Evolutionary conservation across 164 flowering plant genomes (phyloP).

Genomic region (Brasenia schreberi): DNA sequence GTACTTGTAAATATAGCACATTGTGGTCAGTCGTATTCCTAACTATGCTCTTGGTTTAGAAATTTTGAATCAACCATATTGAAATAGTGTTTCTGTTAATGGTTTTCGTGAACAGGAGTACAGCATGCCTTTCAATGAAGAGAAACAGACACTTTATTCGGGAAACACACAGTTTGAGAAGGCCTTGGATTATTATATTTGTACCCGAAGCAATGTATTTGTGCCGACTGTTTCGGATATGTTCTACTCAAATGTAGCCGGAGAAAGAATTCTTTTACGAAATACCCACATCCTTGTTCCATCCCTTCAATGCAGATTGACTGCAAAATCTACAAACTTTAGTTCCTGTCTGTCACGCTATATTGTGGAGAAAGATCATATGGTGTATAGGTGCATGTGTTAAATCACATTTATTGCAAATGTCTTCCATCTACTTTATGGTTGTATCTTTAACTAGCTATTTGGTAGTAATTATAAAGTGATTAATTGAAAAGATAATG

Average conservation of each 20-base stretch:
- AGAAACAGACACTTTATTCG: not conserved
- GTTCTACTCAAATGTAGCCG: slow-evolving; percentile 2
- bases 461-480: no score
- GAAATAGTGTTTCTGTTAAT: not conserved
- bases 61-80: not conserved
- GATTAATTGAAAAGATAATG: no score
- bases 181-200: not conserved
- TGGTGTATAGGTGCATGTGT: not conserved
- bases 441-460: no score
- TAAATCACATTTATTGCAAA: no score
- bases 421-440: no score
- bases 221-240: not conserved
- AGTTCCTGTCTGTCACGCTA: not conserved
- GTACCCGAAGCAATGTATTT: slow-evolving; percentile 1
- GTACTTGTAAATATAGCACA: no score
- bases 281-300: slow-evolving; percentile 1
- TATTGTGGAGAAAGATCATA: not conserved
- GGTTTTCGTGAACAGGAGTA: slow-evolving; percentile 1
- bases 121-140: slow-evolving; percentile 4
- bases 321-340: not conserved
- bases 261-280: slow-evolving; percentile 1
- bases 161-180: not conserved
- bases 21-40: no score
- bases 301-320: not conserved
- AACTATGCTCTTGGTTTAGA: no score